Evolutionary conservation across 805 yeast genomes (phyloP).

Genomic region (Hanseniaspora guilliermondii): DNA sequence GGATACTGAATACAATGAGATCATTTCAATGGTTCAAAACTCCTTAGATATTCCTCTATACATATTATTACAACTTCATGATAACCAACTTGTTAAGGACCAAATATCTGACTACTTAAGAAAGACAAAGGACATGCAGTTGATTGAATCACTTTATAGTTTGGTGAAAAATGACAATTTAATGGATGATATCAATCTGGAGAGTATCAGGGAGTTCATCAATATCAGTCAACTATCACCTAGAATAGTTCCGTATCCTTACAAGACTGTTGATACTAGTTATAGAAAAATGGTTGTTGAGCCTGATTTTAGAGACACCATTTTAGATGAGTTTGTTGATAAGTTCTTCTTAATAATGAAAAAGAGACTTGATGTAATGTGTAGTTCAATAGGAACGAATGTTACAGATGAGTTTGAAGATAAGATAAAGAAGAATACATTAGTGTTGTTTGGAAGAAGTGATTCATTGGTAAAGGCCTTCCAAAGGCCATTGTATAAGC

Average conservation of each 20-base stretch:
- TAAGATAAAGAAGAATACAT: background rate
- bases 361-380: background rate
- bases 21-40: background rate
- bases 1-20: conserved; percentile 12
- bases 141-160: background rate
- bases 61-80: background rate
- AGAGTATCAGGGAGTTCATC: background rate
- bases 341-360: background rate
- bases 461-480: background rate
- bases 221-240: background rate
- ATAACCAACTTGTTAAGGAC: background rate
- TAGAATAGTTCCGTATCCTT: conserved; percentile 2
- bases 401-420: background rate
- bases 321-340: background rate
- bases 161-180: background rate
- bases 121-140: background rate
- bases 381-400: background rate
- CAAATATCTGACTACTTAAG: background rate
- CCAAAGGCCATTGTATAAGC: conserved; percentile 2
- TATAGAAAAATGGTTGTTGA: background rate
- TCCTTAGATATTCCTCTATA: background rate
- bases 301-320: background rate
- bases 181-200: background rate
- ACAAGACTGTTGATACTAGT: background rate
- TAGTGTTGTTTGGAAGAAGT: background rate